A percentile compares a stretch with the other conserved stretches of the same genome.
phyloP scores from a whole-genome alignment of 306 rosid genomes.

The Cyclanthera cordifolia region DNA sequence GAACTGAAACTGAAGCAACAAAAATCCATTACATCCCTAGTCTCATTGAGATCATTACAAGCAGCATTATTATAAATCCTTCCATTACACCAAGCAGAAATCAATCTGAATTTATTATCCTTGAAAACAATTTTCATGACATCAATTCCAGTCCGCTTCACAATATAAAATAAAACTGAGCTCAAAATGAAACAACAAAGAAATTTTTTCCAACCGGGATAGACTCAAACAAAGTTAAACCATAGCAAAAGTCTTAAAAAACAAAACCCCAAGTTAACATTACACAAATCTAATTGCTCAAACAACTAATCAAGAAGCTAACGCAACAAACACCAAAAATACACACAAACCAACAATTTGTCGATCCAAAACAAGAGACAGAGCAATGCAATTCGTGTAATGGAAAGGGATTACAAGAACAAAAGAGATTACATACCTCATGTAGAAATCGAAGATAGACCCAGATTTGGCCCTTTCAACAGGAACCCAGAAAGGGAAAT shows the following conservation, averaged over 20 bases:
- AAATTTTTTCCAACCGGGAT: not conserved
- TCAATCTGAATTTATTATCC: not conserved
- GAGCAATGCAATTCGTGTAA: slow-evolving; percentile 15
- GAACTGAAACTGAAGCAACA: not conserved
- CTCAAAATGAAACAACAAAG: not conserved
- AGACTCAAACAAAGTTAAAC: not conserved
- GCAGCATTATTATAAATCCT: not conserved
- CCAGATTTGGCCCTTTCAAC: slow-evolving; percentile 45
- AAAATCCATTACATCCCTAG: not conserved
- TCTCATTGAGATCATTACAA: not conserved
- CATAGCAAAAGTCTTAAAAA: not conserved
- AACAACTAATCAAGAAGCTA: slow-evolving; percentile 20
- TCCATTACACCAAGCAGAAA: not conserved
- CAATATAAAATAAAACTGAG: not conserved
- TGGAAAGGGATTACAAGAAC: slow-evolving; percentile 20
- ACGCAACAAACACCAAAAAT: slow-evolving; percentile 20
- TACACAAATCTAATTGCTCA: slow-evolving; percentile 15
- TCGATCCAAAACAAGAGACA: slow-evolving; percentile 31
- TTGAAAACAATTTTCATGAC: not conserved
- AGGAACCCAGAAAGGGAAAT: slow-evolving; percentile 42
- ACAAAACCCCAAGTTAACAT: not conserved
- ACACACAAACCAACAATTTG: slow-evolving; percentile 46
- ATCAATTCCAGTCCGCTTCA: not conserved
- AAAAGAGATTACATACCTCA: slow-evolving; percentile 36
- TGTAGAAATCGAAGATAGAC: slow-evolving; percentile 36